Base-by-base conservation (phyloP, 108 stramenopile genomes). In the Epipyxis sp. region DNA sequence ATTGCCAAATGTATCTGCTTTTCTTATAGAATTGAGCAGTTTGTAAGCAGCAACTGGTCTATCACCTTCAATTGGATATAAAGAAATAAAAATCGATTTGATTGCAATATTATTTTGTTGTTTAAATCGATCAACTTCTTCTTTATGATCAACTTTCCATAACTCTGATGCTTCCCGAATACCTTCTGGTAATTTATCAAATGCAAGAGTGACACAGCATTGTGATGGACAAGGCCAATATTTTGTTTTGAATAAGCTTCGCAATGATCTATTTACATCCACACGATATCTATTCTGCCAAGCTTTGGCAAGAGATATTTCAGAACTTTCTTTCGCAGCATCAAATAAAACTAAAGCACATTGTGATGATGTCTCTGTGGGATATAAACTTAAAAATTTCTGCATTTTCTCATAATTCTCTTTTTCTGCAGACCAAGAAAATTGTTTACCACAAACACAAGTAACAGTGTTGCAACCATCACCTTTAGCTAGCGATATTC, bases 381-480 rank as follows among this genome's bases (percentile, higher is more conserved):
- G 61, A 65, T 13, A 65, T 6, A 37, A 10, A 6, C 34, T 3
- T 3, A 29, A 37, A 65, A 65, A 65, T 3, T 10, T 3, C 78
- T 79, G 42, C 42, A 40, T 29, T 57, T 78, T 37, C 44, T 81
- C 34, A 39, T 69, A 40, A 1, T 1, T 39, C 69, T 77, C 44
- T 59, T 83, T 29, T 27, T 42, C 35, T 20, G 0, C 27, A 29
- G 69, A 25, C 81, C 81, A 82, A 59, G n/a, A n/a, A 59, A 82
- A 82, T 1, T 40, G 10, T 13, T 29, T 2, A 2, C 81, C 81
- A 76, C 81, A 82, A 27, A 82, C 69, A 35, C 81, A 82, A 20
- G 80, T 81, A 67, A 82, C 69, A 41, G 69, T 81, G 37, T 81
- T 80, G 77, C 81, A 82, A 40, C 81, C 81, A 67, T 82, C 81